phyloP scores from a whole-genome alignment of 768 basidiomycete genomes.

The Lentinula detonsa region DNA sequence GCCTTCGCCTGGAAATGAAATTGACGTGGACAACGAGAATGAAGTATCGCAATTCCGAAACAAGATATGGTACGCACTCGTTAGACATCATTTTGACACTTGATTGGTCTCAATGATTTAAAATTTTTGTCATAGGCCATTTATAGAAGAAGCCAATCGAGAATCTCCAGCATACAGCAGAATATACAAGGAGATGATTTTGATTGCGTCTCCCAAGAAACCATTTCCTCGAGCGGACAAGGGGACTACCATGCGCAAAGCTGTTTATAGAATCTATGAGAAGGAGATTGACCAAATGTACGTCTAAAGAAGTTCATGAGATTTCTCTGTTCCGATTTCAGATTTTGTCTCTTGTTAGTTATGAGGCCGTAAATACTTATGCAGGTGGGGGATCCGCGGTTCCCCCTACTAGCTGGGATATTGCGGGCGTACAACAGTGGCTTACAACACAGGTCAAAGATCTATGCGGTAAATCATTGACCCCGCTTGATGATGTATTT shows the following conservation, averaged over 20 bases:
- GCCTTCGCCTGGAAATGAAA: constrained; percentile 17
- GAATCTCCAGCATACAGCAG: constrained; percentile 33
- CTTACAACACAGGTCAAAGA: constrained; percentile 14
- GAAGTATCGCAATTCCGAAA: constrained; percentile 19
- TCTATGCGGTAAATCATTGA: constrained; percentile 3
- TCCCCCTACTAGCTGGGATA: constrained; percentile 10
- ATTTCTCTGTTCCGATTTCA: neutral
- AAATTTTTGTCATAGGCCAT: constrained; percentile 17
- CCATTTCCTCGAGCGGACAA: constrained; percentile 40
- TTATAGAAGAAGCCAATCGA: constrained; percentile 36
- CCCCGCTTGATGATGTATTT: constrained; percentile 15
- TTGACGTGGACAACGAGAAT: constrained; percentile 18
- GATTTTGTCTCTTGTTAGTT: neutral
- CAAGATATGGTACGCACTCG: constrained; percentile 22
- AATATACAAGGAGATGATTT: constrained; percentile 47
- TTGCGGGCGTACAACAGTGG: constrained; percentile 12
- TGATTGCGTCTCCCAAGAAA: constrained; percentile 32
- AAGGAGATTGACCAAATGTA: constrained; percentile 34
- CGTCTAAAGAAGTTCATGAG: neutral
- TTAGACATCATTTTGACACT: constrained; percentile 15
- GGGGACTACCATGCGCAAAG: constrained; percentile 36
- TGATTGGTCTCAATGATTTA: neutral
- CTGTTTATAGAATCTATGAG: constrained; percentile 29
- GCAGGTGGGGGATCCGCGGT: constrained; percentile 8
- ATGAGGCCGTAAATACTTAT: neutral